phyloP scores from a whole-genome alignment of 106 monocot genomes.

The Dendrobium chrysotoxum region DNA sequence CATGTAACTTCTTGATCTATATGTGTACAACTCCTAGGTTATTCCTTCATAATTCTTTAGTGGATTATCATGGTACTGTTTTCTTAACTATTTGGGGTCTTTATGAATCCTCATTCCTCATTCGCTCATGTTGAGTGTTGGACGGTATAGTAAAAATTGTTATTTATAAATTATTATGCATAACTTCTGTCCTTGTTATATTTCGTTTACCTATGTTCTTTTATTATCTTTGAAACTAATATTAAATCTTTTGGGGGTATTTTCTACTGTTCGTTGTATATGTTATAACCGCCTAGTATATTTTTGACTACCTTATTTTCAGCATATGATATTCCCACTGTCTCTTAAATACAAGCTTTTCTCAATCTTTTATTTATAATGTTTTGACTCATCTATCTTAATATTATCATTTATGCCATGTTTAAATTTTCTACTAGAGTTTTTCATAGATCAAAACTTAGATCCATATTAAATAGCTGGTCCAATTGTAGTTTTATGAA shows the following conservation, averaged over 20 bases:
- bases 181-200: neutral
- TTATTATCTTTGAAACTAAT: neutral
- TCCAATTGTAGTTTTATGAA: neutral
- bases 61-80: neutral
- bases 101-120: neutral
- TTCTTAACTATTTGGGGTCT: neutral
- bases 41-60: neutral
- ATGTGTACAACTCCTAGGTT: neutral
- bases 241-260: neutral
- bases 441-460: neutral
- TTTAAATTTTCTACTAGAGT: neutral
- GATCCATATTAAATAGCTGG: neutral
- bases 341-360: neutral
- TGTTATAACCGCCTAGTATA: neutral
- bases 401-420: neutral
- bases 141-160: neutral
- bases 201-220: neutral
- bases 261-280: neutral
- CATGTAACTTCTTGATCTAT: slow-evolving; percentile 8
- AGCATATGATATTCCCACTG: neutral
- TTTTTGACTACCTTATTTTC: neutral
- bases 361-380: neutral
- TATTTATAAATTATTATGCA: neutral
- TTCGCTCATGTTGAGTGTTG: neutral
- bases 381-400: neutral